Evolutionary conservation across 352 stramenopile species (phyloP), one percentile per base, ranked within the genome.

Genomic region (Blastocystis sp.): DNA sequence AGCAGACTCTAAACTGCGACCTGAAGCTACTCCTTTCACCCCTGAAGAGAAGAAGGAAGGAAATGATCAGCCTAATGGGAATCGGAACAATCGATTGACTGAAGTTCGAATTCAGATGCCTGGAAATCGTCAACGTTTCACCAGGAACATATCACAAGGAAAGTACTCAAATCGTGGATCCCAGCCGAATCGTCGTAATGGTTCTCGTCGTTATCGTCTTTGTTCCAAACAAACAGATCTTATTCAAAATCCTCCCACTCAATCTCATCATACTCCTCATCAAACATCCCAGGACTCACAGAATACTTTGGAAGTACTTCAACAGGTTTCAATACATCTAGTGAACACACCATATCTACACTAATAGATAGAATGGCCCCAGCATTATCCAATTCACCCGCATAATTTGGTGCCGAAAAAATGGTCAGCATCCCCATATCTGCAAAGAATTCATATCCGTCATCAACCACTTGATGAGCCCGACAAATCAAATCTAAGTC

Each of bases 401-500:
- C 95, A 89, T 96, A 97, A 89, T 96, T 96, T 0, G 93, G 93
- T 24, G 93, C 93, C 12, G 92, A 95, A 88, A 96, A 96, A 12
- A 96, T 88, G 3, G 94, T 96, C 0, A 96, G 92, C n/a, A 96
- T 89, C 87, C 94, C 89, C 51, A 92, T 90, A 65, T 93, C 93
- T 43, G 57, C 67, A 39, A 89, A 89, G 88, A 92, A 92, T 71
- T 92, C 90, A 78, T 92, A 93, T 11, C 91, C 91, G 32, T 93
- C 90, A 54, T 91, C 89, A 12, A 91, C 80, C n/a, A 96, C 93
- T 90, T 99, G 95, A 90, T 99, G 96, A 29, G 96, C 96, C 61
- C 96, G 91, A 54, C 97, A 97, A 32, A 99, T 93, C 11, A 99
- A 92, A 87, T 98, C 95, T 24, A 99, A 90, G 90, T 98, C 94